Base-by-base conservation (phyloP, 805 yeast genomes). In the Lachancea kluyveri region DNA sequence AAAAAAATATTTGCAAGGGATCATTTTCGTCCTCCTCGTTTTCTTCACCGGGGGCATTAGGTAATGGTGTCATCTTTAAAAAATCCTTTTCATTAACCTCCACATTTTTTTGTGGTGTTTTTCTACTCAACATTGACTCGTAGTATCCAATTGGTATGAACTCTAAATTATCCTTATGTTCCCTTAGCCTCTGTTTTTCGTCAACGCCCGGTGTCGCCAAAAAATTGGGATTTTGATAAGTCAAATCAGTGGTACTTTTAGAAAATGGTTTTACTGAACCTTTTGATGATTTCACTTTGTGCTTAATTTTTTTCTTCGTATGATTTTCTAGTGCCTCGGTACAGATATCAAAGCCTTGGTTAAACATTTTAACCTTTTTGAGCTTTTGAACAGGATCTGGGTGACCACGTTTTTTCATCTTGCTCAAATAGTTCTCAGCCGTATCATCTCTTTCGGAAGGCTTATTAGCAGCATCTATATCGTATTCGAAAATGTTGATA, bases 81-180 rank as follows among this genome's bases (percentile, higher is more conserved):
- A n/a, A n/a, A n/a, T n/a, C 11, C 8, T 11, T 16, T 8, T 17
- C 30, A 9, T 33, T 12, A 15, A 21, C 15, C 24, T 25, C 9
- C 13, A 17, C 21, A 15, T 31, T 17, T 9, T 14, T 21, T 17
- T 26, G 24, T 2, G 43, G 37, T 3, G 38, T 27, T 15, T 15
- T 26, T 20, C 23, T 29, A 7, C 26, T 16, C 4, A 41, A 32
- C 40, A 35, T 35, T 10, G 17, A 28, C 15, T 41, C 48, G 33
- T 43, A 43, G 24, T 39, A 43, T 3, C 51, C 51, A 30, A 46
- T 46, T 4, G 51, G 51, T 21, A 42, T 40, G 19, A 44, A 44
- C 28, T 43, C 48, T 26, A 43, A 24, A 4, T 30, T 20, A 8
- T 24, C 28, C 15, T 28, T 36, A 17, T 30, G 32, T 20, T 31